Percentiles rank a stretch among this genome's conserved stretches.
phyloP scores from a whole-genome alignment of 495 filamentous ascomycete species.

The Annulohypoxylon nitens region DNA sequence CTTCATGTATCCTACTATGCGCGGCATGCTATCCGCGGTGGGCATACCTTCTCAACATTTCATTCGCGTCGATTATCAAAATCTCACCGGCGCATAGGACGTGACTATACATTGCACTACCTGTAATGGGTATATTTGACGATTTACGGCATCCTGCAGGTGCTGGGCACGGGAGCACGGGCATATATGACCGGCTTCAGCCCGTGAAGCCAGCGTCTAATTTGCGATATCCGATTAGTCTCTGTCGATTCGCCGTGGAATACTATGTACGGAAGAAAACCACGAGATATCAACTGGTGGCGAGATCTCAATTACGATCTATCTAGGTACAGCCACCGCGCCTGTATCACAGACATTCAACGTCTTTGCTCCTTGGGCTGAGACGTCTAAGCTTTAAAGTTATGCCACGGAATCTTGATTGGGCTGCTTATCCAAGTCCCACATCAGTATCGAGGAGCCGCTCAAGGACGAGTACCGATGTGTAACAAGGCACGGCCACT shows the following conservation, averaged over 20 bases:
- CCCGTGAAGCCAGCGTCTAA: not conserved
- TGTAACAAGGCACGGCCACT: constrained; percentile 2
- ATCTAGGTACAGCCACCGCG: not conserved
- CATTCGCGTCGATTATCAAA: constrained; percentile 15
- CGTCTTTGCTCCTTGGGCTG: constrained; percentile 17
- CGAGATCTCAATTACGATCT: not conserved
- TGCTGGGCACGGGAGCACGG: not conserved
- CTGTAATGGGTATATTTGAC: constrained; percentile 1
- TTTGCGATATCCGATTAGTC: not conserved
- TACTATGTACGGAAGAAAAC: not conserved
- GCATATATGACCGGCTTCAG: constrained; percentile 18
- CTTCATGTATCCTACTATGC: not conserved
- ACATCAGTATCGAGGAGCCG: not conserved
- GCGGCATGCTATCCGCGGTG: not conserved
- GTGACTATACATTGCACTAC: constrained; percentile 24
- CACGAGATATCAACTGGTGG: not conserved
- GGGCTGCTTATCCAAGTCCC: not conserved
- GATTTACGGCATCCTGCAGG: constrained; percentile 2
- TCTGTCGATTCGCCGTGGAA: not conserved
- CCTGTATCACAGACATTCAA: not conserved
- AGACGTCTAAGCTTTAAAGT: constrained; percentile 16
- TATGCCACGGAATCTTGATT: constrained; percentile 6
- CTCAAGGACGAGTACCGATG: not conserved
- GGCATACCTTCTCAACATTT: not conserved
- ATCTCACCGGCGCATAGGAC: not conserved